Percentiles rank a stretch among this genome's conserved stretches.
phyloP scores from a whole-genome alignment of 2,329 filamentous ascomycete species.

The Dactylellina drechsleri region DNA sequence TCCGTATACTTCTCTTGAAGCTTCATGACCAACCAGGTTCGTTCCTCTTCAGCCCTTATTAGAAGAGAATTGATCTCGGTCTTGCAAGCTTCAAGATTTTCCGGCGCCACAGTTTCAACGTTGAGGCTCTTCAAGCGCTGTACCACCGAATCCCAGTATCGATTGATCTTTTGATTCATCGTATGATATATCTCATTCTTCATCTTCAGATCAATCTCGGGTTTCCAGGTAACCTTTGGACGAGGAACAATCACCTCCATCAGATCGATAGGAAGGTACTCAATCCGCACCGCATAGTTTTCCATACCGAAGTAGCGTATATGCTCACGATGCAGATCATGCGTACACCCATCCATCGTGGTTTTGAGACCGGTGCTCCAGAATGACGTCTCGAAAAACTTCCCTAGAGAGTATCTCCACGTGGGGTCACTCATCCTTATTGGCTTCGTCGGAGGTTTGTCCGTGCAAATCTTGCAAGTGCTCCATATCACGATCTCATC shows the following conservation, averaged over 20 bases:
- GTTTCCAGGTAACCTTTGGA: slow-evolving; percentile 93
- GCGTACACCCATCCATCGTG: slow-evolving; percentile 79
- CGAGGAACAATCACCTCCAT: slow-evolving; percentile 94
- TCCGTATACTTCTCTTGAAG: slow-evolving; percentile 91
- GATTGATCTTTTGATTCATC: slow-evolving; percentile 81
- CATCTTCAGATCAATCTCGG: slow-evolving; percentile 88
- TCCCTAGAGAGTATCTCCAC: slow-evolving; percentile 98
- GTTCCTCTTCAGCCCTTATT: slow-evolving; percentile 84
- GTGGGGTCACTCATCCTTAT: slow-evolving; percentile 92
- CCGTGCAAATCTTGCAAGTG: slow-evolving; percentile 88
- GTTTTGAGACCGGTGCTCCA: slow-evolving; percentile 87
- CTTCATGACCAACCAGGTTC: slow-evolving; percentile 76
- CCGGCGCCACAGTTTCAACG: slow-evolving; percentile 86
- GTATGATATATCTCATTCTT: slow-evolving; percentile 90
- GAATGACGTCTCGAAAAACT: slow-evolving; percentile 96
- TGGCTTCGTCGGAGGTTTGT: slow-evolving; percentile 78
- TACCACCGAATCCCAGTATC: slow-evolving; percentile 88
- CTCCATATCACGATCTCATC: slow-evolving; percentile 97
- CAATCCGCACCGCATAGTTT: slow-evolving; percentile 84
- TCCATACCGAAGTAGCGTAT: slow-evolving; percentile 90
- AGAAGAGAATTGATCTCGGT: slow-evolving; percentile 80
- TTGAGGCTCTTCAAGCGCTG: slow-evolving; percentile 86
- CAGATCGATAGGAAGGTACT: slow-evolving; percentile 91
- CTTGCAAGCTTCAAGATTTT: slow-evolving; percentile 84
- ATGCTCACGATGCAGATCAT: slow-evolving; percentile 92